phyloP scores from a whole-genome alignment of 2,329 filamentous ascomycete species.

The Fusarium neocosmosporiellum region DNA sequence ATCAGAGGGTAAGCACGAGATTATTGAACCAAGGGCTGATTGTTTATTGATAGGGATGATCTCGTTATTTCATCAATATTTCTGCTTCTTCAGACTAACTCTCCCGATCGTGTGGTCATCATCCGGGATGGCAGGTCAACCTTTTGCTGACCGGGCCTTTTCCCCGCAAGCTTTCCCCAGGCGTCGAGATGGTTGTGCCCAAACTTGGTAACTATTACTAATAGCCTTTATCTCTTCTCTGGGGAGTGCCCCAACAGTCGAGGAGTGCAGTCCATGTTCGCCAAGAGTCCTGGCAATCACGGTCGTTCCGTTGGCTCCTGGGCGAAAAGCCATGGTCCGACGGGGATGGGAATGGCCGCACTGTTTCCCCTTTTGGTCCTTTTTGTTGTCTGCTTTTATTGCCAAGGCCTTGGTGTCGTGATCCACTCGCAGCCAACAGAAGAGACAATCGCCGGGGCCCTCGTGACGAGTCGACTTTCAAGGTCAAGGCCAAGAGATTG shows the following conservation, averaged over 20 bases:
- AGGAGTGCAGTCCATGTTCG: slow-evolving; percentile 11
- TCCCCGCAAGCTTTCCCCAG: slow-evolving; percentile 28
- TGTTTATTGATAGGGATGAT: neutral
- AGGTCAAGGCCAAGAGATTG: neutral
- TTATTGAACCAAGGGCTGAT: neutral
- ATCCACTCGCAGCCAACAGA: slow-evolving; percentile 5
- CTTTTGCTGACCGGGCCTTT: neutral
- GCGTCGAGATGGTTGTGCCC: slow-evolving; percentile 5
- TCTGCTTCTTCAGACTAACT: neutral
- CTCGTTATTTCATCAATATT: neutral
- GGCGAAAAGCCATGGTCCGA: neutral
- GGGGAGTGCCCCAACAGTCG: slow-evolving; percentile 4
- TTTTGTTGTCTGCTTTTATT: neutral
- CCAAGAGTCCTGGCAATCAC: neutral
- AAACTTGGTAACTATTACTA: neutral
- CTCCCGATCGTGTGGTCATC: neutral
- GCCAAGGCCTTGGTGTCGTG: slow-evolving; percentile 21
- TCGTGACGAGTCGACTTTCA: neutral
- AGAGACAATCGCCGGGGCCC: neutral
- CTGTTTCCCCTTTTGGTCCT: slow-evolving; percentile 19
- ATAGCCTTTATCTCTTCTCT: slow-evolving; percentile 8
- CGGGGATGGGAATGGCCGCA: slow-evolving; percentile 15
- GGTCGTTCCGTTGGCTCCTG: slow-evolving; percentile 3
- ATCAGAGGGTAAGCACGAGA: neutral
- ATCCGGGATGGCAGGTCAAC: neutral